Evolutionary conservation across 306 rosid genomes (phyloP).

Genomic region (Hippophae tibetana): DNA sequence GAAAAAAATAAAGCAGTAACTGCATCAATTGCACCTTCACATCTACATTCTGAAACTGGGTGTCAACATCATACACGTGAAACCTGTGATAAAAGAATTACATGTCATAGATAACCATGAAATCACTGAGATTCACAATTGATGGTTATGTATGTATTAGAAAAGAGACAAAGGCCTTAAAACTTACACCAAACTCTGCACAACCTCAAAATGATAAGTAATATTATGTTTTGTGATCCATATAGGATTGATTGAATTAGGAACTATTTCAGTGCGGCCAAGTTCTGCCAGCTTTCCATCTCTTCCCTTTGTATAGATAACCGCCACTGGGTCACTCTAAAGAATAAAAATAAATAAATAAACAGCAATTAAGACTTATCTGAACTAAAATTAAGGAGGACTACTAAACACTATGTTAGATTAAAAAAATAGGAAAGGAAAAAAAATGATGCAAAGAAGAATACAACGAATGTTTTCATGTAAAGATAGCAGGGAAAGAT

Average conservation of each 20-base stretch:
- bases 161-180: conserved; percentile 24
- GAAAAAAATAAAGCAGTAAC: conserved; percentile 8
- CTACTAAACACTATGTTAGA: no score
- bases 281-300: conserved; percentile 78
- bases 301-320: conserved; percentile 61
- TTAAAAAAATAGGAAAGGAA: no score
- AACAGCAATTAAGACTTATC: neutral
- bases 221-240: conserved; percentile 75
- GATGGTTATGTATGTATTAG: conserved; percentile 5
- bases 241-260: conserved; percentile 69
- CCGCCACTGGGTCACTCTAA: conserved; percentile 91
- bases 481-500: no score
- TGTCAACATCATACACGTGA: conserved; percentile 72
- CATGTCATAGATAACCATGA: conserved; percentile 25
- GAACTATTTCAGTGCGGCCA: conserved; percentile 83
- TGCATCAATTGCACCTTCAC: conserved; percentile 53
- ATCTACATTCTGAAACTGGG: conserved; percentile 67
- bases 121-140: conserved; percentile 22
- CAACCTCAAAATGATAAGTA: conserved; percentile 76
- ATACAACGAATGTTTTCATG: no score
- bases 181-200: conserved; percentile 91
- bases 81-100: conserved; percentile 52
- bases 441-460: no score
- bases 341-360: conserved; percentile 15
- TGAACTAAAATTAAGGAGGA: no score